Percentiles rank a stretch among this genome's conserved stretches.
phyloP scores from a whole-genome alignment of 768 basidiomycete genomes.

The Suillus fuscotomentosus region DNA sequence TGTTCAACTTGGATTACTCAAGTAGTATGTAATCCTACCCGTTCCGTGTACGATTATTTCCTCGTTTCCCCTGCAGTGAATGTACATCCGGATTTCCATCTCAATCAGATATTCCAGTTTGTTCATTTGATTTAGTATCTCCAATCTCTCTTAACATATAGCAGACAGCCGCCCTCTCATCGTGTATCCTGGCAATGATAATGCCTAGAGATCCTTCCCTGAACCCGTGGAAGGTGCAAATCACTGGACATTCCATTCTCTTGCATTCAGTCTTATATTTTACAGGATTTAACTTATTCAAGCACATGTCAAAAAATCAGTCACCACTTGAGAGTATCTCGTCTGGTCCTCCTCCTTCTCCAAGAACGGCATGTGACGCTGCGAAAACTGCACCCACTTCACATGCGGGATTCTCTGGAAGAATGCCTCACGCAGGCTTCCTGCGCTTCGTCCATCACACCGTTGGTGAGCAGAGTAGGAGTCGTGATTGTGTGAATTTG shows the following conservation, averaged over 20 bases:
- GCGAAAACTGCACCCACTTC: slow-evolving; percentile 27
- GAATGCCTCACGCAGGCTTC: slow-evolving; percentile 27
- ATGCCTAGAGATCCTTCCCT: not conserved
- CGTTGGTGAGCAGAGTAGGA: slow-evolving; percentile 36
- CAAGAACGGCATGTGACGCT: slow-evolving; percentile 38
- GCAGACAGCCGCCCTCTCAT: not conserved
- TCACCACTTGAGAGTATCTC: slow-evolving; percentile 36
- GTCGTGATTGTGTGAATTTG: slow-evolving; percentile 34
- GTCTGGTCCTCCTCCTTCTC: slow-evolving; percentile 36
- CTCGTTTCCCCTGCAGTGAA: too few relatives aligned
- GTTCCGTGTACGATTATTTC: too few relatives aligned
- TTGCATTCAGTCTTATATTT: not conserved
- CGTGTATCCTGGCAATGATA: not conserved
- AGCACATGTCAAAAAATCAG: slow-evolving; percentile 27
- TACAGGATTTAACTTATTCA: not conserved
- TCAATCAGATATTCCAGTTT: too few relatives aligned
- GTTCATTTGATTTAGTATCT: too few relatives aligned
- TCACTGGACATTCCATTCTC: not conserved
- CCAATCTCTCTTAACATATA: not conserved
- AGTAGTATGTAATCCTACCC: too few relatives aligned
- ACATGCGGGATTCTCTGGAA: slow-evolving; percentile 25
- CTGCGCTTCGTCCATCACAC: slow-evolving; percentile 29
- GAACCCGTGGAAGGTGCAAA: not conserved
- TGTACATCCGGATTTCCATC: too few relatives aligned
- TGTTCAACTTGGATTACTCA: too few relatives aligned